Conservation (phyloP, 352 stramenopile species). For the Pythium sukuiense region DNA sequence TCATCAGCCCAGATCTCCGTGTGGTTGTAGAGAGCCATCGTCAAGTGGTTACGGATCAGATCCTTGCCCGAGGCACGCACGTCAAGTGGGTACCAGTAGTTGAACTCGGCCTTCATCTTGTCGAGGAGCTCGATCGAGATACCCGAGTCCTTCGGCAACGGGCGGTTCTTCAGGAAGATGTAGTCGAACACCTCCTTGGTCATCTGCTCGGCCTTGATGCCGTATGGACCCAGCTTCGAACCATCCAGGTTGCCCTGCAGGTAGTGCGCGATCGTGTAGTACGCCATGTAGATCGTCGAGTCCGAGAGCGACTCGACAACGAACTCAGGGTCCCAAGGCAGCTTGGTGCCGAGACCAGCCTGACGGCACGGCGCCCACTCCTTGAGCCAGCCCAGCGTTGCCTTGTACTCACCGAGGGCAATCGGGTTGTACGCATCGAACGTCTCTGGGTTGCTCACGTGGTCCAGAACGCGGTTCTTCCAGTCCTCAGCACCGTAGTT, state of each 20-base stretch:
- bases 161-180: slow-evolving; percentile 94
- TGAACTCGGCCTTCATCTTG: slow-evolving; percentile 96
- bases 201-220: slow-evolving; percentile 82
- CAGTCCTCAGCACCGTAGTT: slow-evolving; percentile 98
- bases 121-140: slow-evolving; percentile 92
- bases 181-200: slow-evolving; percentile 99
- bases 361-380: slow-evolving; percentile 99
- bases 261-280: slow-evolving; percentile 99
- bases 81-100: slow-evolving; percentile 99
- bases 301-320: slow-evolving; percentile 99
- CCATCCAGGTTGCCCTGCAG: slow-evolving; percentile 96
- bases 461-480: slow-evolving; percentile 93
- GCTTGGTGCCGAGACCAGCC: slow-evolving; percentile 95
- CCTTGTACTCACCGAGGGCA: slow-evolving; percentile 94
- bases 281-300: slow-evolving; percentile 99
- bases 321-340: slow-evolving; percentile 99
- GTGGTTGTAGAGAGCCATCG: slow-evolving; percentile 99
- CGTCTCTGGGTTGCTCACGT: slow-evolving; percentile 90
- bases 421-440: slow-evolving; percentile 96
- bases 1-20: slow-evolving; percentile 98
- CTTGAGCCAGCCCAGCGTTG: slow-evolving; percentile 98
- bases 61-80: slow-evolving; percentile 96
- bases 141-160: slow-evolving; percentile 74
- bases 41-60: slow-evolving; percentile 99
- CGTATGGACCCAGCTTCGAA: slow-evolving; percentile 83